Percentiles rank a stretch among this genome's conserved stretches.
These are phyloP conservation scores for Vitis cinerea DNA, from an alignment of 164 flowering plant species.

Conservation along the genomic window DNA sequence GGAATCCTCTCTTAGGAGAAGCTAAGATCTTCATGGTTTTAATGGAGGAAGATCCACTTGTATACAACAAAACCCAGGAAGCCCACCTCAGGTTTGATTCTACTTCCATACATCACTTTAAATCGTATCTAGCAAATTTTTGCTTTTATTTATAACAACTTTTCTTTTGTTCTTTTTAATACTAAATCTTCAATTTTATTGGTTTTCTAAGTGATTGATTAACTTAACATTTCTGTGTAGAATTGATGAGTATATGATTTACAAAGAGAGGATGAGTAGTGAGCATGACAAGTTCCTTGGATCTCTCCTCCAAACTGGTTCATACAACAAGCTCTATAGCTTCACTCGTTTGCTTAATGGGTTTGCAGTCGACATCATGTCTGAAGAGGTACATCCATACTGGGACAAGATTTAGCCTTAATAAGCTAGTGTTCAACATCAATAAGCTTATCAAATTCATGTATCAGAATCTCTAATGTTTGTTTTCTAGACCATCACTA, in stretches of 20 bases:
- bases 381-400: slow-evolving; percentile 34
- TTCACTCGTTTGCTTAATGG: slow-evolving; percentile 55
- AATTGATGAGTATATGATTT: slow-evolving; percentile 21
- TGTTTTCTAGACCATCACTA: too few species aligned
- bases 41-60: slow-evolving; percentile 44
- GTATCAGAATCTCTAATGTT: not conserved
- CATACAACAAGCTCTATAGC: slow-evolving; percentile 49
- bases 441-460: not conserved
- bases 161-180: too few species aligned
- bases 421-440: too few species aligned
- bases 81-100: slow-evolving; percentile 18
- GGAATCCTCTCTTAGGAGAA: slow-evolving; percentile 11
- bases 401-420: not conserved
- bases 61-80: slow-evolving; percentile 17
- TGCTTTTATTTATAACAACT: too few species aligned
- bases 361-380: slow-evolving; percentile 36
- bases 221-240: slow-evolving; percentile 11
- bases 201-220: too few species aligned
- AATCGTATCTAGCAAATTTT: too few species aligned
- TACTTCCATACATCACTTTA: not conserved
- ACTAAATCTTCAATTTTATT: too few species aligned
- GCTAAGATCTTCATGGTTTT: slow-evolving; percentile 47
- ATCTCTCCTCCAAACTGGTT: slow-evolving; percentile 31
- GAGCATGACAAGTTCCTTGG: slow-evolving; percentile 41
- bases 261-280: slow-evolving; percentile 34